Base-by-base conservation (phyloP, 768 basidiomycete genomes). In the Melanogaster broomeanus region DNA sequence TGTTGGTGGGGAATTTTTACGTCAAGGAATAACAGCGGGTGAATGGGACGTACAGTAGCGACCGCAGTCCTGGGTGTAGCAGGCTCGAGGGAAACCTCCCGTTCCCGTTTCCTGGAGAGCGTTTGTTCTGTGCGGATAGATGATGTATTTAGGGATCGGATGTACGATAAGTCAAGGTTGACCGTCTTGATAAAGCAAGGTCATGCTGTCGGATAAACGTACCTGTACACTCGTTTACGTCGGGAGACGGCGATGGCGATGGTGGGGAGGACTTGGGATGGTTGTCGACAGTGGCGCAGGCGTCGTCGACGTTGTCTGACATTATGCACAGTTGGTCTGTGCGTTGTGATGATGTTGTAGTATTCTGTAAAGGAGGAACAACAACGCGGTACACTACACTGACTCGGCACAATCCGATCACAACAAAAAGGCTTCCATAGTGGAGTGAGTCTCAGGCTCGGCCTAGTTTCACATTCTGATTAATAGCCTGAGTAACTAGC, bases 51-150 rank as follows among this genome's bases (percentile, higher is more conserved):
- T 57, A 78, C 77, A 53, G 60, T 37, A 51, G 52, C 62, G 51
- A 59, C 55, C 45, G 63, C 51, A 19, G 74, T 69, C 59, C 72
- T 76, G 38, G 82, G 78, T 3, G 79, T 75, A 39, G 76, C 62
- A 51, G 88, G 87, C 67, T 92, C 89, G 30, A 87, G 69, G 24
- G 89, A 92, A 21, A 85, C 81, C 68, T 90, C 88, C 31, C 89
- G 76, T 67, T 89, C 88, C 56, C 89, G 78, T 69, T 92, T 92
- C 66, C 79, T 79, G 21, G 87, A 82, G 41, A 74, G 66, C 55
- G 74, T 82, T 58, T 75, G 66, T 45, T 74, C 72, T 72, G 61
- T 49, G 48, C 48, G 54, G 47, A 48, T 24, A 18, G 31, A 34
- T 37, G 49, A 25, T 47, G 46, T 40, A 18, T 49, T 53, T 54